Conservation (phyloP, 2,329 filamentous ascomycete species). For the Calcarisporium arbuscula region DNA sequence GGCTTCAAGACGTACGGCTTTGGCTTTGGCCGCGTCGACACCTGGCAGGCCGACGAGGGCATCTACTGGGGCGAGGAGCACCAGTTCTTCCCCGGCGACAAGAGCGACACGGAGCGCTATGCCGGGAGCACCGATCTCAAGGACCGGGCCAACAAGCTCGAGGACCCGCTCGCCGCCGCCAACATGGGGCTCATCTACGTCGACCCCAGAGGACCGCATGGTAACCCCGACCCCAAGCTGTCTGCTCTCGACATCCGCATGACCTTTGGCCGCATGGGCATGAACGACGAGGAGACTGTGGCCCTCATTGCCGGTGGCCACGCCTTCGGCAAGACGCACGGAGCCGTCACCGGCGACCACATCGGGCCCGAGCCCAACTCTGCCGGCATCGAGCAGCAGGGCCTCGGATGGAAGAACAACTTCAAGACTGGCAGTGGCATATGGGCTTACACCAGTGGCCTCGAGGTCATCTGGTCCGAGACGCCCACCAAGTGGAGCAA, state of each 20-base stretch:
- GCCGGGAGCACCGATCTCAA: conserved; percentile 46
- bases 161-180: conserved; percentile 59
- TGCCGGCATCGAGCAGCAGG: conserved; percentile 57
- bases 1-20: conserved; percentile 68
- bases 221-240: conserved; percentile 60
- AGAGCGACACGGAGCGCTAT: conserved; percentile 64
- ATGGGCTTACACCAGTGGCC: conserved; percentile 65
- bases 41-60: conserved; percentile 68
- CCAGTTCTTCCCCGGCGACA: conserved; percentile 61
- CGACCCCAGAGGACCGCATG: conserved; percentile 71
- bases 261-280: conserved; percentile 73
- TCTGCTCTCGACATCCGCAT: conserved; percentile 65
- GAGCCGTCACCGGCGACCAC: conserved; percentile 53
- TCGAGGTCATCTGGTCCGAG: conserved; percentile 73
- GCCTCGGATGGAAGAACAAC: conserved; percentile 65
- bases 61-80: conserved; percentile 71
- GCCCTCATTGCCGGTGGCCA: conserved; percentile 73
- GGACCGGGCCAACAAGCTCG: conserved; percentile 50
- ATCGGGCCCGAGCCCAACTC: conserved; percentile 62
- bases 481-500: conserved; percentile 53
- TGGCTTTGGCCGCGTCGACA: conserved; percentile 63
- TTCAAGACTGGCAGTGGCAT: conserved; percentile 58
- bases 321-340: conserved; percentile 74
- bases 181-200: conserved; percentile 74
- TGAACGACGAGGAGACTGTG: conserved; percentile 76